These are phyloP conservation scores for Rhizopogon rudus DNA, from an alignment of 768 basidiomycete species.

Conservation along the genomic window DNA sequence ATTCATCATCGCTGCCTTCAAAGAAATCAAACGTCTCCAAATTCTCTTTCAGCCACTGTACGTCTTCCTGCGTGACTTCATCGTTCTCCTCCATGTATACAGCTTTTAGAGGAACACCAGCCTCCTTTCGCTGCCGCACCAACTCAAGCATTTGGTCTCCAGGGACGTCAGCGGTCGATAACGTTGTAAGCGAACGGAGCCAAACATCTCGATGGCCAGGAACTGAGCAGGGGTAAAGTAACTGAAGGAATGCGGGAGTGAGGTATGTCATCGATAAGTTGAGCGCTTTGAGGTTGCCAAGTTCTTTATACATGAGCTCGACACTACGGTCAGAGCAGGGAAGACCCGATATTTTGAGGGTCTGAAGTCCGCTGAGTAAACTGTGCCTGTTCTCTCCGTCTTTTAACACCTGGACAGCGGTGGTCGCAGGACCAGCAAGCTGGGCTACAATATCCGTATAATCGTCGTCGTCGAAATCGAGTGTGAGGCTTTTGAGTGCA, in stretches of 20 bases:
- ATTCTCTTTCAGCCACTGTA: constrained; percentile 47
- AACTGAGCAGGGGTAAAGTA: constrained; percentile 7
- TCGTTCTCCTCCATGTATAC: constrained; percentile 42
- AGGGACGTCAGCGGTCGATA: constrained; percentile 42
- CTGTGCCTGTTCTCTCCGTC: constrained; percentile 30
- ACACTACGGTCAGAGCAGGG: constrained; percentile 33
- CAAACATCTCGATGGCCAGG: constrained; percentile 12
- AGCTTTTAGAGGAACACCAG: constrained; percentile 42
- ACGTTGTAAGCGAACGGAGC: constrained; percentile 47
- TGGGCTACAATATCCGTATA: constrained; percentile 43
- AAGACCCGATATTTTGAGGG: constrained; percentile 49
- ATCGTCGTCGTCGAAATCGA: constrained; percentile 57
- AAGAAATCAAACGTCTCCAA: constrained; percentile 51
- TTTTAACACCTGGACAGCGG: constrained; percentile 23
- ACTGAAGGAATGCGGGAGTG: constrained; percentile 20
- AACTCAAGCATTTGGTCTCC: constrained; percentile 39
- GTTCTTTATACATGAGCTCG: constrained; percentile 39
- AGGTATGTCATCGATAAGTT: constrained; percentile 33
- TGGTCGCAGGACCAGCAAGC: constrained; percentile 26
- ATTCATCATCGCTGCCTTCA: constrained; percentile 49
- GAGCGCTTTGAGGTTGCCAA: constrained; percentile 42
- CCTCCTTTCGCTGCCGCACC: constrained; percentile 35
- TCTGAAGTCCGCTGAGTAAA: constrained; percentile 40
- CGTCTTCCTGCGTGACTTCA: constrained; percentile 34
- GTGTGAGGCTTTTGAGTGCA: constrained; percentile 29